A percentile compares a stretch with the other conserved stretches of the same genome.
Conservation (phyloP, 768 basidiomycete species). For the Termitomyces sp. region DNA sequence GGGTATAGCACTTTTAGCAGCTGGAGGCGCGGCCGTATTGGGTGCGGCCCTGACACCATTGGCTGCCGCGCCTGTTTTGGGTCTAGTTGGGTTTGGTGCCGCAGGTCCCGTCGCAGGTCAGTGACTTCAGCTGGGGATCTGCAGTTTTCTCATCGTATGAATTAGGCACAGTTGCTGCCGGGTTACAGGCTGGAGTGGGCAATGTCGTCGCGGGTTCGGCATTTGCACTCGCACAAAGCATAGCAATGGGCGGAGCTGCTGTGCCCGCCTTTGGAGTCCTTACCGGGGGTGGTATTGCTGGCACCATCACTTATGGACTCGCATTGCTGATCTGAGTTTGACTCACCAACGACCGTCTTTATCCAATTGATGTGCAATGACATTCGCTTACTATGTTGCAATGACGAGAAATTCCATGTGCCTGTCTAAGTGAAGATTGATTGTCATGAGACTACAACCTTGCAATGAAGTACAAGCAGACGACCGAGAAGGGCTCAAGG, state of each 20-base stretch:
- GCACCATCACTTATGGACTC: neutral
- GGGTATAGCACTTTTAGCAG: neutral
- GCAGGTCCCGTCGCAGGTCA: slow-evolving; percentile 3
- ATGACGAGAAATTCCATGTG: neutral
- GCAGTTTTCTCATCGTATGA: neutral
- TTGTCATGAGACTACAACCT: neutral
- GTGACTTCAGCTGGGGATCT: neutral
- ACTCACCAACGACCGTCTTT: neutral
- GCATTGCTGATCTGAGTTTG: neutral
- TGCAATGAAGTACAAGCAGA: no score
- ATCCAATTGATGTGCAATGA: neutral
- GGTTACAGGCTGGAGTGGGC: slow-evolving; percentile 2
- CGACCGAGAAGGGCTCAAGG: no score
- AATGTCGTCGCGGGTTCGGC: slow-evolving; percentile 2
- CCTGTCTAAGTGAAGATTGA: neutral
- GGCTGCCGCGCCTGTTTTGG: neutral
- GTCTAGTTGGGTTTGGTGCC: neutral
- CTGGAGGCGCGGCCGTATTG: neutral
- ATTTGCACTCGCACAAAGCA: slow-evolving; percentile 13
- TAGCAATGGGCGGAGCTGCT: slow-evolving; percentile 11
- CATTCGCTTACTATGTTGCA: neutral
- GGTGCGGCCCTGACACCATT: neutral
- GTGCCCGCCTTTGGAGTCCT: slow-evolving; percentile 1
- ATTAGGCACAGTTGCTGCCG: slow-evolving; percentile 1
- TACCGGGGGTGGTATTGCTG: neutral